Percentiles rank a stretch among this genome's conserved stretches.
Conservation (phyloP, 164 flowering plant species). For the Kingdonia uniflora region DNA sequence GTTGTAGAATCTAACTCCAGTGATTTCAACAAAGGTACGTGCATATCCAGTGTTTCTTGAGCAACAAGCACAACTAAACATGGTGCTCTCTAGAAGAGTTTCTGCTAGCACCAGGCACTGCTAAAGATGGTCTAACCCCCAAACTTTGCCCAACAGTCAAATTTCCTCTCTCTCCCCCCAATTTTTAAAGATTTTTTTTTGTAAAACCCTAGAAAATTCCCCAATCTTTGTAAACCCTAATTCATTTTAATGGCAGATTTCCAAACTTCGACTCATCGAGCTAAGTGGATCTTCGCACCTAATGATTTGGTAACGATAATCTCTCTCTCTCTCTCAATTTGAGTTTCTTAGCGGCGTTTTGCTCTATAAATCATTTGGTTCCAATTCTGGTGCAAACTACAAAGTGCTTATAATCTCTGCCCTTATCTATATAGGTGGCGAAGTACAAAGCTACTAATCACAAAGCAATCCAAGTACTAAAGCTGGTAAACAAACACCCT, state of each 20-base stretch:
- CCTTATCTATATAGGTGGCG: conserved; percentile 32
- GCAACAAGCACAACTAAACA: too few species aligned
- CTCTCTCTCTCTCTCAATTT: neutral
- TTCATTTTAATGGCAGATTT: conserved; percentile 99
- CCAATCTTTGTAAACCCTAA: too few species aligned
- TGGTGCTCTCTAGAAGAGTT: too few species aligned
- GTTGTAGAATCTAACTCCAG: too few species aligned
- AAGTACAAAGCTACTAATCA: conserved; percentile 62
- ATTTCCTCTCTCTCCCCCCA: too few species aligned
- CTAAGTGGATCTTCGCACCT: conserved; percentile 83
- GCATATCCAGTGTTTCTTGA: too few species aligned
- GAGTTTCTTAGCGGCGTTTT: neutral
- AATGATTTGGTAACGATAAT: conserved; percentile 44
- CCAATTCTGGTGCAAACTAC: neutral
- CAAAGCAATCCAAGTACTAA: conserved; percentile 60
- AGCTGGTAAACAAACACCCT: conserved; percentile 16
- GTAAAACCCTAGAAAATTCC: too few species aligned
- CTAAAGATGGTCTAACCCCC: too few species aligned
- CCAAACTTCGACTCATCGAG: conserved; percentile 77
- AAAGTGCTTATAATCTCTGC: neutral
- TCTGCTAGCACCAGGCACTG: too few species aligned
- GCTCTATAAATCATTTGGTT: neutral
- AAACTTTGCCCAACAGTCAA: too few species aligned
- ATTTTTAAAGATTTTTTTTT: too few species aligned
- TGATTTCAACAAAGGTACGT: too few species aligned